phyloP scores from a whole-genome alignment of 2,329 filamentous ascomycete genomes.

The Ceratocystis papillata region DNA sequence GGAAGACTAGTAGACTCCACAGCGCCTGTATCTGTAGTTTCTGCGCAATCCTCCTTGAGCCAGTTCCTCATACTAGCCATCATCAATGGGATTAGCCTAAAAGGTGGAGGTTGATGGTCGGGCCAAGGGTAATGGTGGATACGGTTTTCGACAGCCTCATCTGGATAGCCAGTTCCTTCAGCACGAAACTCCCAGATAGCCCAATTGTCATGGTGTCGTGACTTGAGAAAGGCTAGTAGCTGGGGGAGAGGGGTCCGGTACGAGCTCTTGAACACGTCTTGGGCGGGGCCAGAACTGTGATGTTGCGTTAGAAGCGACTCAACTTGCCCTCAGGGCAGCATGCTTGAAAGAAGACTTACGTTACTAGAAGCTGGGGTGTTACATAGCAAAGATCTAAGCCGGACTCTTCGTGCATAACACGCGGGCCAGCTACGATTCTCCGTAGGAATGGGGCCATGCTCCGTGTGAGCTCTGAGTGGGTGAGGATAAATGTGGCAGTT shows the following conservation, averaged over 20 bases:
- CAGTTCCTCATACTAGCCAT: constrained; percentile 90
- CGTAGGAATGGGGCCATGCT: constrained; percentile 64
- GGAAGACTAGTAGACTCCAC: background rate
- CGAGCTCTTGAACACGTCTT: constrained; percentile 78
- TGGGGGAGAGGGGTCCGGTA: constrained; percentile 89
- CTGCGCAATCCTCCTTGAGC: constrained; percentile 41
- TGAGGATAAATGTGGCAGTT: constrained; percentile 17
- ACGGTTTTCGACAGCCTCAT: constrained; percentile 72
- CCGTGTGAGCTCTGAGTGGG: constrained; percentile 18
- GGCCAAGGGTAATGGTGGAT: constrained; percentile 93
- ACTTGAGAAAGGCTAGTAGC: constrained; percentile 78
- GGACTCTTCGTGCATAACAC: constrained; percentile 72
- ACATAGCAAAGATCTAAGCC: constrained; percentile 94
- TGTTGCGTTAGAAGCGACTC: constrained; percentile 22
- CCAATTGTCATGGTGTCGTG: constrained; percentile 74
- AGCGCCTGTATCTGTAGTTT: background rate
- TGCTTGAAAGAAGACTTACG: constrained; percentile 34
- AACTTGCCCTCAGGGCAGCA: too few relatives aligned
- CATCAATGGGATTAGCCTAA: constrained; percentile 75
- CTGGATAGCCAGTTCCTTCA: constrained; percentile 91
- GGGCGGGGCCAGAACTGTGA: constrained; percentile 74
- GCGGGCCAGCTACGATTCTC: constrained; percentile 81
- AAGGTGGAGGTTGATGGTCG: constrained; percentile 93
- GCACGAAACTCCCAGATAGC: constrained; percentile 96
- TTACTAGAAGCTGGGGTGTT: constrained; percentile 62